phyloP scores from a whole-genome alignment of 768 basidiomycete genomes.

The Astraeus odoratus region DNA sequence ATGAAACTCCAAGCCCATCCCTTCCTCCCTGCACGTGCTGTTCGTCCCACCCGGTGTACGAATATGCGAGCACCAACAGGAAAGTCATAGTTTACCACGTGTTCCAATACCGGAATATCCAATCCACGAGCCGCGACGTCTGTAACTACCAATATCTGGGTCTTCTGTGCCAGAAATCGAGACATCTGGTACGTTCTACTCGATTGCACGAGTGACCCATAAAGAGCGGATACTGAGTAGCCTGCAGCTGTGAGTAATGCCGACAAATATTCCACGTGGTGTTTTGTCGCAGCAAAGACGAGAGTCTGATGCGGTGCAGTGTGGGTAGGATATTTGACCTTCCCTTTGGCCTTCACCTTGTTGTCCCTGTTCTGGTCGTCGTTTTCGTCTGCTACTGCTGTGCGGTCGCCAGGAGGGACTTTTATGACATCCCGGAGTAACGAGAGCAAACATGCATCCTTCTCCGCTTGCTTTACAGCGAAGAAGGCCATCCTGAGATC shows the following conservation, averaged over 20 bases:
- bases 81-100: conserved; percentile 98
- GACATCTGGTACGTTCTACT: conserved; percentile 90
- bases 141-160: conserved; percentile 88
- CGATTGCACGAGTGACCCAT: conserved; percentile 89
- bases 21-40: conserved; percentile 88
- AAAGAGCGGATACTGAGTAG: conserved; percentile 89
- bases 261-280: conserved; percentile 93
- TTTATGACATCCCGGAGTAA: conserved; percentile 84
- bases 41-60: conserved; percentile 94
- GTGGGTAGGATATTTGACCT: conserved; percentile 37
- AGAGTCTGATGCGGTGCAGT: conserved; percentile 86
- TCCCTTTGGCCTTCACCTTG: conserved; percentile 46
- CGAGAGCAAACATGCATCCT: conserved; percentile 82
- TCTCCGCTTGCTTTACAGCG: conserved; percentile 85
- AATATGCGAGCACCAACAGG: conserved; percentile 91
- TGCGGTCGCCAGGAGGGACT: conserved; percentile 52
- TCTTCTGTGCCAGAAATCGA: conserved; percentile 72
- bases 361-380: conserved; percentile 27
- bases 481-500: conserved; percentile 96
- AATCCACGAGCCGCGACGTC: conserved; percentile 98
- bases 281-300: conserved; percentile 94
- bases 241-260: conserved; percentile 72
- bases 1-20: conserved; percentile 98
- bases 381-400: conserved; percentile 16
- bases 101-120: conserved; percentile 93